A percentile compares a stretch with the other conserved stretches of the same genome.
These are phyloP conservation scores for Rossbeevera mucosa DNA, from an alignment of 768 basidiomycete species.

Conservation along the genomic window DNA sequence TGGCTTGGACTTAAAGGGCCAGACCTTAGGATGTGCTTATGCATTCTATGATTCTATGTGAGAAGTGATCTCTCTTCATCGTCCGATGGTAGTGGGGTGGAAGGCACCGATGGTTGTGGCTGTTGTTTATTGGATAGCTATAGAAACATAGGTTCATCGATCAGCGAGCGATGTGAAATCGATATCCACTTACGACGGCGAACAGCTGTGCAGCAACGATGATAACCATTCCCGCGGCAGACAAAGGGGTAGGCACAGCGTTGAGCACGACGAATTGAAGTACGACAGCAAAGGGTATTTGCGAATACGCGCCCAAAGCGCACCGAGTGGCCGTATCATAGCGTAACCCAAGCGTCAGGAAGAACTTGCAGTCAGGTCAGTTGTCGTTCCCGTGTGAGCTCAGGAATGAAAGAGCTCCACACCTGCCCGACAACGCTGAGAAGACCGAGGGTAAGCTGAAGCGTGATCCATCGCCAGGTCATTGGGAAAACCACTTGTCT, in stretches of 20 bases:
- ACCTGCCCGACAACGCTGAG: slow-evolving; percentile 18
- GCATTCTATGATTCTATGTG: neutral
- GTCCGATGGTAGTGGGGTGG: neutral
- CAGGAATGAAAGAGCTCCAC: too few species aligned
- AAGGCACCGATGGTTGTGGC: neutral
- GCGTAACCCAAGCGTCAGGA: slow-evolving; percentile 57
- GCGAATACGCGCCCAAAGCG: slow-evolving; percentile 56
- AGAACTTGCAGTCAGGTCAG: slow-evolving; percentile 30
- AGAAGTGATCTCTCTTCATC: neutral
- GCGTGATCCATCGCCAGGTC: slow-evolving; percentile 13
- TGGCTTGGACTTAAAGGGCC: neutral
- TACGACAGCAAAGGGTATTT: slow-evolving; percentile 63
- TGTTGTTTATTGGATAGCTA: slow-evolving; percentile 5
- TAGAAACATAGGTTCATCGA: neutral
- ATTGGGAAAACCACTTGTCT: slow-evolving; percentile 14
- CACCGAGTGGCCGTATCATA: slow-evolving; percentile 63
- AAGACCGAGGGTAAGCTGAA: slow-evolving; percentile 15
- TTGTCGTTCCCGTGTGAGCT: too few species aligned
- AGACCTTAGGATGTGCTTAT: neutral
- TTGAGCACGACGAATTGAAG: slow-evolving; percentile 66
- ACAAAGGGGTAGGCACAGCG: slow-evolving; percentile 52
- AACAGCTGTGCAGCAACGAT: slow-evolving; percentile 41
- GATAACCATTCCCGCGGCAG: slow-evolving; percentile 57
- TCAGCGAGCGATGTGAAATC: neutral
- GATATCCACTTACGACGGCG: slow-evolving; percentile 1